A percentile compares a stretch with the other conserved stretches of the same genome.
phyloP scores from a whole-genome alignment of 2,329 filamentous ascomycete species.

The Aspergillus felis region DNA sequence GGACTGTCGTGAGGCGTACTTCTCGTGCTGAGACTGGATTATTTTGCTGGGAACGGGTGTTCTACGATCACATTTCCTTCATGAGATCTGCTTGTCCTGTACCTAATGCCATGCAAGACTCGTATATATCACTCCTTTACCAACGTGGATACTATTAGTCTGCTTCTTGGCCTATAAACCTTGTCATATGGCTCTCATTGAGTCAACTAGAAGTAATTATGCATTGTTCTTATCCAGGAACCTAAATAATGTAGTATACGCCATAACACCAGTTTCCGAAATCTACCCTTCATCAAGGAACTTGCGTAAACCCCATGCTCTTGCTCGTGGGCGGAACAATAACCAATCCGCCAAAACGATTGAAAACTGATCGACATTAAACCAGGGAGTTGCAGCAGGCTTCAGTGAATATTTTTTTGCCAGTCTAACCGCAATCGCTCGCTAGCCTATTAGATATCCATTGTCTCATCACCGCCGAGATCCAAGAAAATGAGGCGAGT shows the following conservation, averaged over 20 bases:
- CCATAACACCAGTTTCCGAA: slow-evolving; percentile 21
- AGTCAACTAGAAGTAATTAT: neutral
- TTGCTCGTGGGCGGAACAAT: neutral
- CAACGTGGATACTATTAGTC: neutral
- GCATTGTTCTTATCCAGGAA: neutral
- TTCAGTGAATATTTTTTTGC: neutral
- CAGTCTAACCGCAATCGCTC: too few relatives aligned
- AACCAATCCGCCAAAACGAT: neutral
- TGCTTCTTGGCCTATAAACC: neutral
- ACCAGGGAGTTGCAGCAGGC: neutral
- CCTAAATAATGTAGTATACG: slow-evolving; percentile 5
- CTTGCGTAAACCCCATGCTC: slow-evolving; percentile 12
- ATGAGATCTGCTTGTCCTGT: neutral
- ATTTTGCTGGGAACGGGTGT: slow-evolving; percentile 9
- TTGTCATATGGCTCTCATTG: neutral
- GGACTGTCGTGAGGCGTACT: neutral
- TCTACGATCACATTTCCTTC: neutral
- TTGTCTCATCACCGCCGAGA: slow-evolving; percentile 52
- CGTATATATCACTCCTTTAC: neutral
- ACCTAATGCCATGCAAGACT: neutral
- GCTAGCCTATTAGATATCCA: slow-evolving; percentile 39
- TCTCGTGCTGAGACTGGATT: slow-evolving; percentile 1
- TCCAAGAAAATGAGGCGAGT: slow-evolving; percentile 69
- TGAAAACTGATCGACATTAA: neutral
- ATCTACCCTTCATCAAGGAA: slow-evolving; percentile 18